Base-by-base conservation (phyloP, 2,329 filamentous ascomycete species). In the Cercospora sesami region DNA sequence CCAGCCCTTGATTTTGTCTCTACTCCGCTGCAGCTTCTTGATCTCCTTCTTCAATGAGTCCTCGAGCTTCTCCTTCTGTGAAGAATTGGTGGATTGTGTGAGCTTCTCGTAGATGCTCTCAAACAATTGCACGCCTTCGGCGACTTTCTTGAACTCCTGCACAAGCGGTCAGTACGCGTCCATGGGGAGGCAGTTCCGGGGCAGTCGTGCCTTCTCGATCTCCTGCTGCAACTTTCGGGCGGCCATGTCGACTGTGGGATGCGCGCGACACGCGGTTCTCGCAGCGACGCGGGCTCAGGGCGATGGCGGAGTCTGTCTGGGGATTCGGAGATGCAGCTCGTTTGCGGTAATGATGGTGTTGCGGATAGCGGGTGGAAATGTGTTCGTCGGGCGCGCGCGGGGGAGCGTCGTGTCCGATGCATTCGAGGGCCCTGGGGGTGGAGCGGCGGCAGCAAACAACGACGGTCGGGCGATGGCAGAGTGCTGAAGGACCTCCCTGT, bases 1-100 rank as follows among this genome's bases (percentile, higher is more conserved):
- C 95, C 95, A 99, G 86, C 94, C 96, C 85, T 99, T 99, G 85
- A 99, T 98, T 85, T 98, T 95, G 81, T 99, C 95, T 78, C 95
- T 91, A 81, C 95, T 90, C 76, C 95, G 88, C 82, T 99, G 95
- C 66, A 99, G 89, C 86, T 99, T 99, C 89, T 99, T 99, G 87
- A 98, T 98, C 83, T 99, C 95, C 79, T 95, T 93, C 85, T 99
- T 99, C 74, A 99, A 86, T 79, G 95, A 93, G 83, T 99, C 95
- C 81, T 99, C 95, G 62, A 96, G 88, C 84, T 98, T 99, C 83
- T 98, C 95, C 80, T 97, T 97, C 82, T 98, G 95, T 69, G 95
- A 93, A 65, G 91, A 88, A 83, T 97, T 98, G 77, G 89, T 92
- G 63, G 93, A 93, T 74, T 94, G 89, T 77, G 94, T 91, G 73